These are phyloP conservation scores for Trichoderma sp. DNA, from an alignment of 2,329 filamentous ascomycete genomes.

Conservation along the genomic window DNA sequence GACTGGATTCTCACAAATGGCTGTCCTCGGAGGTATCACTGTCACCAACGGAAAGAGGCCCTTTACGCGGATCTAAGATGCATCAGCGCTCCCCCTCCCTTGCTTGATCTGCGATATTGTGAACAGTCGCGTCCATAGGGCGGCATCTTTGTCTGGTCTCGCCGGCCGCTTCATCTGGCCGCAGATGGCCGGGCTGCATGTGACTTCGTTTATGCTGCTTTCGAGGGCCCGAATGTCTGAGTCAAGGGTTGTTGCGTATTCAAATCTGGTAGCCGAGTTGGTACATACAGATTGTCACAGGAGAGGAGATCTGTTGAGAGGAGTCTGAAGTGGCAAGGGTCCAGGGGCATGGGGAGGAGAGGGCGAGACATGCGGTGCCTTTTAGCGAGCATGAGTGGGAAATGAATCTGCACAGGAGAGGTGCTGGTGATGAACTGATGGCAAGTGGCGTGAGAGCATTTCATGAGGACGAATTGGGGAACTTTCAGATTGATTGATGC, in stretches of 20 bases:
- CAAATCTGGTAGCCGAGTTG: neutral
- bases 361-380: neutral
- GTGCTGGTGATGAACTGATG: neutral
- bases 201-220: conserved; percentile 1
- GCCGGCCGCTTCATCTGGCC: conserved; percentile 15
- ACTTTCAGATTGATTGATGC: too few species aligned
- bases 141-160: conserved; percentile 6
- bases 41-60: too few species aligned
- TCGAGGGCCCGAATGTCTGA: neutral
- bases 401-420: neutral
- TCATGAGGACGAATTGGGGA: too few species aligned
- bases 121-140: conserved; percentile 3
- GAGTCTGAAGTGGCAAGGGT: neutral
- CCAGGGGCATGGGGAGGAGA: neutral
- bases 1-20: too few species aligned
- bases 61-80: too few species aligned
- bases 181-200: conserved; percentile 18
- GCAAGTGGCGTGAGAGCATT: too few species aligned
- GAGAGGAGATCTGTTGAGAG: neutral
- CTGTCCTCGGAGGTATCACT: too few species aligned
- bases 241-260: too few species aligned
- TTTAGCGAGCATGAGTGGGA: neutral
- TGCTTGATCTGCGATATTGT: neutral
- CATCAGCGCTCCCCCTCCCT: neutral
- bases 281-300: neutral